Evolutionary conservation across 169 alveolate genomes (phyloP), one percentile per base, ranked within the genome.

Genomic region (Plasmodium relictum): DNA sequence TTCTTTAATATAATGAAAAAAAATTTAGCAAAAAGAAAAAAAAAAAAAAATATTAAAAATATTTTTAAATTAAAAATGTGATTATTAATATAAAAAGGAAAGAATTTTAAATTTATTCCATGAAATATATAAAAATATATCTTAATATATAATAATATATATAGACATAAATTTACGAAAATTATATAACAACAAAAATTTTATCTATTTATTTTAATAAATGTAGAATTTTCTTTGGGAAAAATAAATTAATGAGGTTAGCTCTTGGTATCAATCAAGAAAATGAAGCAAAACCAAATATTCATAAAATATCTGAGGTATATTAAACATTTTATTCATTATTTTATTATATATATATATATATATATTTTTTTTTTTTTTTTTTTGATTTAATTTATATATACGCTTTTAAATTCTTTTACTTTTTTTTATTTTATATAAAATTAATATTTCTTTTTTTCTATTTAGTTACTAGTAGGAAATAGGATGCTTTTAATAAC

Each of bases 211-310:
- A 3, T 39, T n/a, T 26, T 59, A 3, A 31, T 18, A 24, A 0
- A 20, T 44, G 68, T 50, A 83, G 91, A 45, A 66, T 83, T 71
- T 86, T 86, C 52, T 58, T 71, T 37, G 92, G 92, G 39, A 86
- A 86, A 65, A 86, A 86, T 86, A 86, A 86, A 71, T 52, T 86
- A 71, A 86, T 86, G 92, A 54, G 71, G 58, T 18, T 86, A 42
- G 92, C 92, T 42, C 74, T 86, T 41, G 88, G 76, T 10, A 61
- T 16, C 20, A 22, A 44, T 44, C 65, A 86, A 44, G 48, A 72
- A 41, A 26, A 18, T n/a, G 92, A 83, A 83, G 20, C 59, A 31
- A 83, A 69, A 50, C 88, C 92, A 42, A 86, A 86, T 6, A 37
- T 86, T 20, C 14, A 10, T 20, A 86, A 86, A 22, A 74, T 86